Evolutionary conservation across 2,329 filamentous ascomycete species (phyloP).

Genomic region (Penicillium sp.): DNA sequence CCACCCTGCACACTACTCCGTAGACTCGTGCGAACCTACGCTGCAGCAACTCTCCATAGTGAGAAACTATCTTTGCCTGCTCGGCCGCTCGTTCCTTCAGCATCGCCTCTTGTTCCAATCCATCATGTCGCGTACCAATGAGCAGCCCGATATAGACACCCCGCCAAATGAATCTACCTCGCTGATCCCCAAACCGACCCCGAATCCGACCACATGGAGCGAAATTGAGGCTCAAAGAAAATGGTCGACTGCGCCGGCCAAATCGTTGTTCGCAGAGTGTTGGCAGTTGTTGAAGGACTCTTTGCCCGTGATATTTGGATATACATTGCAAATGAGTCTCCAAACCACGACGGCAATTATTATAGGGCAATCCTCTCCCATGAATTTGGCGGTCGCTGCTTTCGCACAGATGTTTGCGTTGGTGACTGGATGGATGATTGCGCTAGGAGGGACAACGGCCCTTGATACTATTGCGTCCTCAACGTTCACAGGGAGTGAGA

Average conservation of each 20-base stretch:
- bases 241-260: background rate
- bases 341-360: slow-evolving; percentile 81
- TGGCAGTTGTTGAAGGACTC: slow-evolving; percentile 68
- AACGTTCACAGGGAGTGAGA: slow-evolving; percentile 76
- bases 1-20: background rate
- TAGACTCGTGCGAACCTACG: too few species aligned
- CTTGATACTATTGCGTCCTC: slow-evolving; percentile 82
- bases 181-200: background rate
- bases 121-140: background rate
- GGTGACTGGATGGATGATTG: slow-evolving; percentile 84
- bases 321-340: slow-evolving; percentile 80
- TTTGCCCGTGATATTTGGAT: slow-evolving; percentile 78
- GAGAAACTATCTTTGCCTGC: too few species aligned
- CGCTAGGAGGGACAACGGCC: slow-evolving; percentile 80
- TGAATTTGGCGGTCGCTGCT: slow-evolving; percentile 76
- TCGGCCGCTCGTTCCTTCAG: too few species aligned
- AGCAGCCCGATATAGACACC: background rate
- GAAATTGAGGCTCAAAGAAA: background rate
- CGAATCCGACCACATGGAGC: background rate
- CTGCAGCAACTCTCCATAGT: too few species aligned
- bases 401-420: slow-evolving; percentile 95
- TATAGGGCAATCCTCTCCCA: slow-evolving; percentile 75
- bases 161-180: background rate
- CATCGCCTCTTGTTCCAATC: background rate
- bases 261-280: slow-evolving; percentile 54